Conservation (phyloP, 164 flowering plant species). For the Vitis labrusca region DNA sequence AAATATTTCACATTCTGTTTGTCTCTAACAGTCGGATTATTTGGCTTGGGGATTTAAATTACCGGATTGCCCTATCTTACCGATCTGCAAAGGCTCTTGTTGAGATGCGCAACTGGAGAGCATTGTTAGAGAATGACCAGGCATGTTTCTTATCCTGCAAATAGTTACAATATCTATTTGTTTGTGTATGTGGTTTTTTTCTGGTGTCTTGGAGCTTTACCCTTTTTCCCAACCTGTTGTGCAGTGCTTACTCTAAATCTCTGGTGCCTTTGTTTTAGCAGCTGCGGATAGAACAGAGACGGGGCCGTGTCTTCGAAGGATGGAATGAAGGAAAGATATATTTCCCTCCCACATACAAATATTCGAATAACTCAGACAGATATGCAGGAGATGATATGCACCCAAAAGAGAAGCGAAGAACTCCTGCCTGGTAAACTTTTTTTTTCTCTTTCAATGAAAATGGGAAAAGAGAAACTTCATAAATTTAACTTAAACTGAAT, state of each 20-base stretch:
- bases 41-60: slow-evolving; percentile 98
- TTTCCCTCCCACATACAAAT: slow-evolving; percentile 79
- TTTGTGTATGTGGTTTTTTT: background rate
- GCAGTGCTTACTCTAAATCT: slow-evolving; percentile 11
- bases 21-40: slow-evolving; percentile 71
- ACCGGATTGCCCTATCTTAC: slow-evolving; percentile 88
- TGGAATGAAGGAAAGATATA: slow-evolving; percentile 73
- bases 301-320: slow-evolving; percentile 60
- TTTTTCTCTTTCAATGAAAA: background rate
- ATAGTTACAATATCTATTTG: background rate
- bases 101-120: slow-evolving; percentile 95
- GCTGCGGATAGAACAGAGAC: slow-evolving; percentile 62
- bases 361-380: slow-evolving; percentile 65
- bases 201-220: background rate
- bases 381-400: slow-evolving; percentile 64
- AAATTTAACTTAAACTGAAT: no score
- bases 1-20: background rate
- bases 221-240: background rate
- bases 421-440: slow-evolving; percentile 81
- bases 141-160: slow-evolving; percentile 30
- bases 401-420: slow-evolving; percentile 80
- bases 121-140: slow-evolving; percentile 91
- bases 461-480: no score
- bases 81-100: slow-evolving; percentile 92
- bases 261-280: slow-evolving; percentile 20